A percentile compares a stretch with the other conserved stretches of the same genome.
Conservation (phyloP, 257 asterid genomes). For the Solanum rostratum region DNA sequence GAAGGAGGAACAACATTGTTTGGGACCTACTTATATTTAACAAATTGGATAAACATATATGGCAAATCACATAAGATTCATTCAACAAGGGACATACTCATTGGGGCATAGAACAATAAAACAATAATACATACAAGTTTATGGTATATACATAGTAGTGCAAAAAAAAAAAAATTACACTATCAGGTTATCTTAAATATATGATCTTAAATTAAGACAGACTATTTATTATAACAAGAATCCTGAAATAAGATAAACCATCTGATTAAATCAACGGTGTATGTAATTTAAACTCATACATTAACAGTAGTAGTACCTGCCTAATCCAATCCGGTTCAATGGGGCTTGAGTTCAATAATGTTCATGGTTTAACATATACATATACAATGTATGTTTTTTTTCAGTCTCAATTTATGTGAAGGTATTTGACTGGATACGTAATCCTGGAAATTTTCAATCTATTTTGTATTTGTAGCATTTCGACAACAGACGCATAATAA, state of each 20-base stretch:
- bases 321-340: not conserved
- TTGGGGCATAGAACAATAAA: not conserved
- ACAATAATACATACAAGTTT: not conserved
- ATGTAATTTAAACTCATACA: not conserved
- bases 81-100: not conserved
- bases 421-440: no score
- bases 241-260: not conserved
- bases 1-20: conserved; percentile 8
- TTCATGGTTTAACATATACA: not conserved
- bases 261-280: not conserved
- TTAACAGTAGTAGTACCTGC: not conserved
- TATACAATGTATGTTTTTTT: not conserved
- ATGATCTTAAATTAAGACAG: not conserved
- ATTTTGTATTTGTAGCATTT: no score
- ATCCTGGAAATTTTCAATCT: no score
- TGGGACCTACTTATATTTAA: conserved; percentile 24
- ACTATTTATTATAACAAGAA: no score
- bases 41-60: conserved; percentile 33
- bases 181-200: not conserved
- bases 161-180: not conserved
- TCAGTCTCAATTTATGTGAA: not conserved
- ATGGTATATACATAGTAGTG: not conserved
- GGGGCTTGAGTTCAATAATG: not conserved
- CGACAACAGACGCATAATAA: no score
- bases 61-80: conserved; percentile 16